Percentiles rank a stretch among this genome's conserved stretches.
Evolutionary conservation across 2,329 filamentous ascomycete species (phyloP).

Genomic region (Pseudogymnoascus destructans): DNA sequence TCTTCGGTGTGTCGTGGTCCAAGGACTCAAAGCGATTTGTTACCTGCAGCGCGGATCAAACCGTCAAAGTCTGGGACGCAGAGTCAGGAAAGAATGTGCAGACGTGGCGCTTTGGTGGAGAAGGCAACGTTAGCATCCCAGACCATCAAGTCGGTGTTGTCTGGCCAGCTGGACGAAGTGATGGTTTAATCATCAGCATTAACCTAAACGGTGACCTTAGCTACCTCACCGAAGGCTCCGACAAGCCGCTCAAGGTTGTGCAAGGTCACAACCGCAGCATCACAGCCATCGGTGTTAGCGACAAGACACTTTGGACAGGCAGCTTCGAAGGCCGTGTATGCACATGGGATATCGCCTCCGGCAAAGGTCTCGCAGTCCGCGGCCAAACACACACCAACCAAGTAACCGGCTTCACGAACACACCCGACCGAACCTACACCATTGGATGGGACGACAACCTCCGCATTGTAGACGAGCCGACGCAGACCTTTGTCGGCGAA

Average conservation of each 20-base stretch:
- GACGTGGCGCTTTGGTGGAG: constrained; percentile 72
- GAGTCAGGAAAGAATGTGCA: constrained; percentile 65
- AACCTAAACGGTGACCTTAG: constrained; percentile 81
- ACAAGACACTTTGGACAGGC: constrained; percentile 67
- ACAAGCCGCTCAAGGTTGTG: constrained; percentile 56
- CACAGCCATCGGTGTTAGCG: constrained; percentile 55
- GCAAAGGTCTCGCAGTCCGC: constrained; percentile 57
- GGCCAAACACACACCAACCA: constrained; percentile 79
- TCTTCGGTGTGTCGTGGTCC: constrained; percentile 85
- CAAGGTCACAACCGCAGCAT: constrained; percentile 87
- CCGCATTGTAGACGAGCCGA: constrained; percentile 60
- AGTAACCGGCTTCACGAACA: constrained; percentile 59
- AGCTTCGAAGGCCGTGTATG: constrained; percentile 84
- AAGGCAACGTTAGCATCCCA: constrained; percentile 55
- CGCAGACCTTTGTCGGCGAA: constrained; percentile 61
- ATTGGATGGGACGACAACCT: constrained; percentile 92
- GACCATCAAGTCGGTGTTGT: constrained; percentile 93
- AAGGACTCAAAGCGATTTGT: constrained; percentile 75
- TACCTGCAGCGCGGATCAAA: constrained; percentile 88
- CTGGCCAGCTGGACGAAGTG: constrained; percentile 68
- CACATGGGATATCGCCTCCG: constrained; percentile 65
- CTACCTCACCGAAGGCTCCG: constrained; percentile 64
- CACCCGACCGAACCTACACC: constrained; percentile 57
- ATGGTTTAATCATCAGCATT: constrained; percentile 81
- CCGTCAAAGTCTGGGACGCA: constrained; percentile 86